These are phyloP conservation scores for Zychaea mexicana DNA, from an alignment of 371 early-diverging fungal species.

Conservation along the genomic window DNA sequence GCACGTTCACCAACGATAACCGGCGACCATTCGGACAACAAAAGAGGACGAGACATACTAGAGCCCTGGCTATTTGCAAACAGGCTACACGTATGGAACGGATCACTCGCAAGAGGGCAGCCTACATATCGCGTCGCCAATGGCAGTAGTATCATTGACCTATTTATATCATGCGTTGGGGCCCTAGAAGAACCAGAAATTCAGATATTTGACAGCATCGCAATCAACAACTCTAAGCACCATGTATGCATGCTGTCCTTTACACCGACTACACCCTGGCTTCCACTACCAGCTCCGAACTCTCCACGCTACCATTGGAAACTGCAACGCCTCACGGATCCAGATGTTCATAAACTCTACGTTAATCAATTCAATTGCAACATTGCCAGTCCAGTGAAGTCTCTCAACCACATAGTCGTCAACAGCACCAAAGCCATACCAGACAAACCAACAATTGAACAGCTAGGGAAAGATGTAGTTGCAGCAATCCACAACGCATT, in stretches of 20 bases:
- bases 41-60: background rate
- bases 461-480: background rate
- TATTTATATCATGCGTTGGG: background rate
- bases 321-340: background rate
- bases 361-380: background rate
- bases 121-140: background rate
- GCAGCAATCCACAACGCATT: constrained; percentile 2
- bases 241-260: background rate
- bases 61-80: background rate
- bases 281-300: background rate
- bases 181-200: background rate
- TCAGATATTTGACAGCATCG: background rate
- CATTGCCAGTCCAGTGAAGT: background rate
- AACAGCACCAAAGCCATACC: background rate
- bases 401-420: background rate
- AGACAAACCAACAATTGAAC: background rate
- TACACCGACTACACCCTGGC: background rate
- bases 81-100: background rate
- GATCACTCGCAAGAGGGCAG: background rate
- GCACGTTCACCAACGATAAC: background rate
- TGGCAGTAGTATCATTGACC: constrained; percentile 15
- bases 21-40: background rate
- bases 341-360: background rate
- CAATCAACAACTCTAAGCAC: constrained; percentile 3
- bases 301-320: constrained; percentile 4